Evolutionary conservation across 495 filamentous ascomycete genomes (phyloP).

Genomic region (Penicillium daleae): DNA sequence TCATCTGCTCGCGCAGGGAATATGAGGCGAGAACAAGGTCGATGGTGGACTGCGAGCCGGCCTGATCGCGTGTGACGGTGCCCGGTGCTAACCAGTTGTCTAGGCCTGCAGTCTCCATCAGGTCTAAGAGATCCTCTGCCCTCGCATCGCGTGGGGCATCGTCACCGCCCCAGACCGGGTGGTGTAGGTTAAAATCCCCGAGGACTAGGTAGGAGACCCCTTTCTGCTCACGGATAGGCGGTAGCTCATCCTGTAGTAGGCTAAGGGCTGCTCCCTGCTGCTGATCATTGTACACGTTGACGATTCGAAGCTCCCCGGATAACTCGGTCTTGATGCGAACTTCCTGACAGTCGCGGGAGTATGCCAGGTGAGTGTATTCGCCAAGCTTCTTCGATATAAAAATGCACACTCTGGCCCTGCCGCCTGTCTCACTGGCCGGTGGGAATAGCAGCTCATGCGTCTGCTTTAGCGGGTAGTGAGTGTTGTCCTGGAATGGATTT

Average conservation of each 20-base stretch:
- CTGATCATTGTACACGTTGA: slow-evolving; percentile 12
- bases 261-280: neutral
- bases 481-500: neutral
- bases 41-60: neutral
- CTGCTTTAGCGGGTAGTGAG: neutral
- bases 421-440: neutral
- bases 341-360: neutral
- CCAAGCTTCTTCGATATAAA: neutral
- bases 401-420: neutral
- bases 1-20: neutral
- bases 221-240: neutral
- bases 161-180: slow-evolving; percentile 21
- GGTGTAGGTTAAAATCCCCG: slow-evolving; percentile 33
- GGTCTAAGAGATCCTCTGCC: slow-evolving; percentile 8
- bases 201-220: slow-evolving; percentile 18
- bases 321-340: neutral
- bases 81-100: neutral
- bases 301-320: slow-evolving; percentile 11
- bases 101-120: neutral
- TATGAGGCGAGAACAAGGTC: neutral
- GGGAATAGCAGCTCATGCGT: neutral
- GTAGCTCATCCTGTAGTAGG: neutral
- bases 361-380: neutral
- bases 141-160: neutral
- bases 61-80: neutral